Base-by-base conservation (phyloP, 176 grass and related monocot genomes). In the Zea luxurians region DNA sequence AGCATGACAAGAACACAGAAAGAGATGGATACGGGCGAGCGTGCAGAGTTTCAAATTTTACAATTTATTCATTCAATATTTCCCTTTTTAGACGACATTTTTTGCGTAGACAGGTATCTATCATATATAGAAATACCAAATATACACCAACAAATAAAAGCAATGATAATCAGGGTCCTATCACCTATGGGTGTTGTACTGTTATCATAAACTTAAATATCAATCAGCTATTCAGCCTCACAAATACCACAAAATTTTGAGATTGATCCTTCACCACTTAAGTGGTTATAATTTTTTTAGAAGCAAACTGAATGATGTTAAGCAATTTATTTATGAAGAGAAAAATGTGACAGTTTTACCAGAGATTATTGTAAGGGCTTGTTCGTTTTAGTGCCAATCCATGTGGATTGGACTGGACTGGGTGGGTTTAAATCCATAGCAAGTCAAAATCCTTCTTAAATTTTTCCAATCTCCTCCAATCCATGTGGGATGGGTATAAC, bases 271-370 rank as follows among this genome's bases (percentile, higher is more conserved):
- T 57, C 41, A 78, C n/a, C 43, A 18, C 2, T 47, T 27, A 69
- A 47, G 5, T 68, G 2, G 11, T 27, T 77, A 79, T 46, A 79
- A 21, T 35, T 71, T 15, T 49, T 15, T 70, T 70, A 34, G 48
- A 71, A 71, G 2, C 3, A 27, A 50, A 71, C 9, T 8, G 1
- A 50, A 36, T 50, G 8, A 6, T 27, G 45, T 27, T 7, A 71
- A 71, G 21, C 46, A 71, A 50, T 0, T 16, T 50, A 9, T 9
- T 9, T 64, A 15, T 71, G 2, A 36, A 6, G 49, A 70, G 47
- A 49, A 64, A 64, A 64, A 37, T 7, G 2, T 50, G 13, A 64
- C 60, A 8, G 7, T 17, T 18, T 41, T 20, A 61, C 3, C 40
- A 17, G 12, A 81, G 4, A 27, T 64, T 45, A 48, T 13, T 5